phyloP scores from a whole-genome alignment of 2,329 filamentous ascomycete genomes.

The Epicoccum nigrum region DNA sequence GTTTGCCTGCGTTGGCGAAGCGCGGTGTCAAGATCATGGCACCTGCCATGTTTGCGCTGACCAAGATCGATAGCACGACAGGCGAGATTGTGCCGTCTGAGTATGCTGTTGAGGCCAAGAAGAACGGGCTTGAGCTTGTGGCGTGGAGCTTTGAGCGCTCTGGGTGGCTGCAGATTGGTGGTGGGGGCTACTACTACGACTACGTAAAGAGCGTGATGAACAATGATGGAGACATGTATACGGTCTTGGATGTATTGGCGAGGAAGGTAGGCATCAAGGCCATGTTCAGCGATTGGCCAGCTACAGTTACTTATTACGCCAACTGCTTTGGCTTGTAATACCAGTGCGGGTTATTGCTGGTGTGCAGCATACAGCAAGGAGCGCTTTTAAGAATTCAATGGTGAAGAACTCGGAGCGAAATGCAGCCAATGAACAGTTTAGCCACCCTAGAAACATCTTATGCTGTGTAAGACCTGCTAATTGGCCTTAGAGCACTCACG shows the following conservation, averaged over 20 bases:
- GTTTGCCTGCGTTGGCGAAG: constrained; percentile 61
- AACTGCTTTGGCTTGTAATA: constrained; percentile 65
- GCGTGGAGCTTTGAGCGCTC: constrained; percentile 73
- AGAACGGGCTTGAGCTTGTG: constrained; percentile 68
- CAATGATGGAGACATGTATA: constrained; percentile 69
- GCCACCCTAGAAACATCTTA: too few relatives aligned
- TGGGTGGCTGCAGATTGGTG: constrained; percentile 61
- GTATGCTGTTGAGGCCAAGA: constrained; percentile 67
- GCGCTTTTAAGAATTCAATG: too few relatives aligned
- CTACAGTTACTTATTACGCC: constrained; percentile 72
- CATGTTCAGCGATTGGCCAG: constrained; percentile 73
- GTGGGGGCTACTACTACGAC: constrained; percentile 49
- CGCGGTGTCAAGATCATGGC: constrained; percentile 68
- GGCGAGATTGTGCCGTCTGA: constrained; percentile 66
- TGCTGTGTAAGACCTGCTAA: too few relatives aligned
- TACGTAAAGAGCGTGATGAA: constrained; percentile 57
- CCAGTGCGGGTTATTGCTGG: background rate
- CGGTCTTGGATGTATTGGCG: constrained; percentile 68
- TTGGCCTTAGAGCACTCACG: background rate
- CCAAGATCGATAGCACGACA: constrained; percentile 55
- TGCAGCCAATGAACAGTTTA: too few relatives aligned
- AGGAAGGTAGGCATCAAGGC: constrained; percentile 65
- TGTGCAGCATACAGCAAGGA: too few relatives aligned
- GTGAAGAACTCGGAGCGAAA: too few relatives aligned
- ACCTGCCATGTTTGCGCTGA: constrained; percentile 68